phyloP scores from a whole-genome alignment of 2,329 filamentous ascomycete genomes.

The Colletotrichum lini region DNA sequence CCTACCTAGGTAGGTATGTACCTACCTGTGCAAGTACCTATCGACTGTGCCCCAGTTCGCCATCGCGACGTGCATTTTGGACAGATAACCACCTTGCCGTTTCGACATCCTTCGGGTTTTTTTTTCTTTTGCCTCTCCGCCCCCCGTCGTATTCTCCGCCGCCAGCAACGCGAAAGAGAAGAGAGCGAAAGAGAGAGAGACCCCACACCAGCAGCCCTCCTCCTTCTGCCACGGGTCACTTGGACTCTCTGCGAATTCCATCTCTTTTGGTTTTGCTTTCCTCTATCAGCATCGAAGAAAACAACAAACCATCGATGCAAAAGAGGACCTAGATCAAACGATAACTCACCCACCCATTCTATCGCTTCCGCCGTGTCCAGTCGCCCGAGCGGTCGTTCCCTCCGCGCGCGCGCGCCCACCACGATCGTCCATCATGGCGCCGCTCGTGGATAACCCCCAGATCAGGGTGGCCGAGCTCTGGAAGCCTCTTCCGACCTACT shows the following conservation, averaged over 20 bases:
- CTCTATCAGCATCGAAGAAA: slow-evolving; percentile 16
- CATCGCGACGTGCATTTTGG: slow-evolving; percentile 34
- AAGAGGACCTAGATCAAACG: background rate
- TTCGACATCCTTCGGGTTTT: slow-evolving; percentile 24
- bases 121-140: slow-evolving; percentile 6
- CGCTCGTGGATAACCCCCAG: slow-evolving; percentile 92
- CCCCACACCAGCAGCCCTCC: slow-evolving; percentile 12
- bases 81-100: slow-evolving; percentile 34
- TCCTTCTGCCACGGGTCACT: slow-evolving; percentile 22
- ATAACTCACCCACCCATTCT: background rate
- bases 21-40: background rate
- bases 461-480: slow-evolving; percentile 91
- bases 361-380: background rate
- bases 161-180: slow-evolving; percentile 9
- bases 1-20: background rate
- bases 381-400: slow-evolving; percentile 9
- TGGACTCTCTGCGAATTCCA: background rate
- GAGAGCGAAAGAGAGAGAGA: background rate
- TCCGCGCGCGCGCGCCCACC: slow-evolving; percentile 6
- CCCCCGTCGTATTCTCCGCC: slow-evolving; percentile 8
- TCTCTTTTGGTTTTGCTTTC: background rate
- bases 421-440: slow-evolving; percentile 68
- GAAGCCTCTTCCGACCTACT: slow-evolving; percentile 83
- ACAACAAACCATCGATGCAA: slow-evolving; percentile 9
- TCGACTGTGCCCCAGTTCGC: slow-evolving; percentile 22